A percentile compares a stretch with the other conserved stretches of the same genome.
phyloP scores from a whole-genome alignment of 2,329 filamentous ascomycete genomes.

The Sporothrix variecibatus region DNA sequence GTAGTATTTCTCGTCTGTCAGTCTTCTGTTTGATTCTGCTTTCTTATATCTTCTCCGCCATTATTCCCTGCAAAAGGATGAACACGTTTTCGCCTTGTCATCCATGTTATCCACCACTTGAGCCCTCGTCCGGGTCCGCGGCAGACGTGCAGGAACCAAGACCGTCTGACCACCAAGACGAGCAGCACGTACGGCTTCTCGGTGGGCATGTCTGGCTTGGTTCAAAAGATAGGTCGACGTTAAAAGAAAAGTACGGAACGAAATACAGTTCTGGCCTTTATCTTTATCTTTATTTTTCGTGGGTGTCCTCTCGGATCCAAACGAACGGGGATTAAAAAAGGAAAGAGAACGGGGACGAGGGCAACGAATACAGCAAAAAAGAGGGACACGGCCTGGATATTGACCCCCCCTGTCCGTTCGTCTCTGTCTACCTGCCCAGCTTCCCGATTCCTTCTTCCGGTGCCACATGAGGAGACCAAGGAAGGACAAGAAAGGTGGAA shows the following conservation, averaged over 20 bases:
- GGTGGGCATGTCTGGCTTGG: not conserved
- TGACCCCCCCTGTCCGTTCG: conserved; percentile 2
- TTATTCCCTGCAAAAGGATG: not conserved
- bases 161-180: not conserved
- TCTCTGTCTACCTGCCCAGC: not conserved
- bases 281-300: not conserved
- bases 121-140: not conserved
- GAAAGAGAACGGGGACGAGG: not conserved
- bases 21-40: not conserved
- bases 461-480: not conserved
- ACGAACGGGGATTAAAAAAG: not conserved
- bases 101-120: not conserved
- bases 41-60: not conserved
- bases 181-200: not conserved
- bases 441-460: conserved; percentile 17
- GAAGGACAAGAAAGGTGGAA: not conserved
- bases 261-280: not conserved
- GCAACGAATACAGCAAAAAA: not conserved
- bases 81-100: not conserved
- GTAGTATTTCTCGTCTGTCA: not conserved
- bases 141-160: not conserved
- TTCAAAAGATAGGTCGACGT: not conserved
- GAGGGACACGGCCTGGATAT: conserved; percentile 14
- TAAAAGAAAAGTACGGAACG: not conserved
- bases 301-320: not conserved